Evolutionary conservation across 345 rosid species (phyloP), one percentile per base, ranked within the genome.

Genomic region (Gossypium raimondii): DNA sequence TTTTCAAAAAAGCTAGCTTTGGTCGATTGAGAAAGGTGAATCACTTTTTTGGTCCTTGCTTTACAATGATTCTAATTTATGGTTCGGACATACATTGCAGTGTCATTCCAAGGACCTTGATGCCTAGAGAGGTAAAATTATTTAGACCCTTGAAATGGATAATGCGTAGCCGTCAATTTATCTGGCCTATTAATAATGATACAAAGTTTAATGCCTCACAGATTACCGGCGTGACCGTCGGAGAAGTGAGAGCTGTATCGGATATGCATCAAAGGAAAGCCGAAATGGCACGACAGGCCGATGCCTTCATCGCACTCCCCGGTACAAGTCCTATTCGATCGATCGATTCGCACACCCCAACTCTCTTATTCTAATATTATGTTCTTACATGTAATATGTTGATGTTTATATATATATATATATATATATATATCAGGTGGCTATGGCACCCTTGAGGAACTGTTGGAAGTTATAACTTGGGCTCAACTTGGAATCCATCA

Each of bases 191-290:
- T 3, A 61, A 27, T 24, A 22, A 16, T 22, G 43, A 48, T 44
- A 45, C 16, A 41, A 73, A 34, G 7, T 34, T 65, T 10, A 67
- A 58, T 62, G 44, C 58, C 73, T 25, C 17, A 11, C n/a, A 25
- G 98, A 79, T 94, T 78, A 89, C 93, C 1, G 97, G 97, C 29
- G 88, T 88, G 74, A 72, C 92, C 9, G 91, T 92, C 53, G 98
- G 98, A 44, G 98, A 92, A 81, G 92, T 89, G n/a, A 88, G 84
- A 82, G 88, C 98, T 8, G 98, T 94, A 0, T 89, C 97, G 14
- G 87, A 87, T 81, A 92, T 94, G 97, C 98, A 94, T 80, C 97
- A 94, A 82, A 83, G 98, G 74, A 94, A 94, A 83, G 97, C 97
- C 1, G 97, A 92, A 81, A 92, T 92, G 98, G 89, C 93, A 22